Base-by-base conservation (phyloP, 345 rosid genomes). In the Populus tremula region DNA sequence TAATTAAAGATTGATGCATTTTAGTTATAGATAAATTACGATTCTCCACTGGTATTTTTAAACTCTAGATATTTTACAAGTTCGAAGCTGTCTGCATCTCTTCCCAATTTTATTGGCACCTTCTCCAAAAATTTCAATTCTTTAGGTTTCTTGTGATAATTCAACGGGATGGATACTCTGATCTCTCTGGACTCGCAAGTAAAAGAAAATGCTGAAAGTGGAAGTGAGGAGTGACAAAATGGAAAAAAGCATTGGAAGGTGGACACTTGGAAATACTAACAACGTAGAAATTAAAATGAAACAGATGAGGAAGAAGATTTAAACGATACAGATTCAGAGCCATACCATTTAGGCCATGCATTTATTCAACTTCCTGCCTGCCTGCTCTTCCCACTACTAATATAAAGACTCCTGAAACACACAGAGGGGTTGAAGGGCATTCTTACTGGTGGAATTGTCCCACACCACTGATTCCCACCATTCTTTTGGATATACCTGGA, bases 391-490 rank as follows among this genome's bases (percentile, higher is more conserved):
- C 20, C 67, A 64, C 35, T 2, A 56, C n/a, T 21, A 21, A 56
- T n/a, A 64, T 31, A 29, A 64, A 25, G 20, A 16, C 33, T 29
- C 21, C 4, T 4, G 38, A 64, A 64, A 64, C 20, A 64, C 38
- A 49, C 74, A 70, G 2, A 72, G 66, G 16, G 53, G 66, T 33
- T 39, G 62, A 25, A 81, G 70, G 11, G 45, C 72, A 49, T n/a
- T 6, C 62, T 70, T 59, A 23, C 78, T 73, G 29, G 69, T 35
- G 29, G 79, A 73, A 80, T 70, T 69, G 23, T 71, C 79, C 76
- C 82, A 84, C 76, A 73, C 78, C 49, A 76, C 5, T 16, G 62
- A 69, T 39, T 69, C 76, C 86, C 82, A 81, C 66, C 78, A 35
- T 11, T 65, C 53, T 27, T 41, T 10, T n/a, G 64, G 13, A 8